phyloP scores from a whole-genome alignment of 257 asterid species.

The Anisodus tanguticus region DNA sequence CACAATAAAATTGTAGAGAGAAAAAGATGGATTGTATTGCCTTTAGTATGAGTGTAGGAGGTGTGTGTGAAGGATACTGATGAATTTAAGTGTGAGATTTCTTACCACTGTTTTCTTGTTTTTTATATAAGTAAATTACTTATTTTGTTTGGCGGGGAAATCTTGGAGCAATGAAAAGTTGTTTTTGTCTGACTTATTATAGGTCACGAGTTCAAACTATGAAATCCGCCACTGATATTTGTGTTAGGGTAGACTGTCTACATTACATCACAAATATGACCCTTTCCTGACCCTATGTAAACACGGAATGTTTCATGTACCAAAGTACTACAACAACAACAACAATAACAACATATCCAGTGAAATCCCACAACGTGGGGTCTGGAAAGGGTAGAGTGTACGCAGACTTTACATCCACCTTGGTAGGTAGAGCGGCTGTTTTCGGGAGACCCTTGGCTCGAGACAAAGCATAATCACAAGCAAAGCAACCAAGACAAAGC shows the following conservation, averaged over 20 bases:
- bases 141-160: neutral
- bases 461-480: no score
- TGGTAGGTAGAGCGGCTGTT: no score
- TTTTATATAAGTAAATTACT: neutral
- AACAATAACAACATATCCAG: no score
- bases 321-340: no score
- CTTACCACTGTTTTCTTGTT: slow-evolving; percentile 20
- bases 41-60: slow-evolving; percentile 32
- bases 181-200: neutral
- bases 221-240: neutral
- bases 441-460: no score
- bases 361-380: no score
- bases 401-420: no score
- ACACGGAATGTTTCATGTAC: no score
- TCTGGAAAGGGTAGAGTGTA: no score
- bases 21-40: neutral
- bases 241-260: neutral
- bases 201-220: neutral
- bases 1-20: slow-evolving; percentile 45
- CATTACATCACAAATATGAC: neutral
- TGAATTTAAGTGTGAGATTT: slow-evolving; percentile 11
- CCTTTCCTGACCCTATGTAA: no score
- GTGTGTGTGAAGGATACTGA: slow-evolving; percentile 30
- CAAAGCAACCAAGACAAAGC: no score
- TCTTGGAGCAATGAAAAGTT: neutral